Conservation (phyloP, 768 basidiomycete genomes). For the Agaricus bisporus region DNA sequence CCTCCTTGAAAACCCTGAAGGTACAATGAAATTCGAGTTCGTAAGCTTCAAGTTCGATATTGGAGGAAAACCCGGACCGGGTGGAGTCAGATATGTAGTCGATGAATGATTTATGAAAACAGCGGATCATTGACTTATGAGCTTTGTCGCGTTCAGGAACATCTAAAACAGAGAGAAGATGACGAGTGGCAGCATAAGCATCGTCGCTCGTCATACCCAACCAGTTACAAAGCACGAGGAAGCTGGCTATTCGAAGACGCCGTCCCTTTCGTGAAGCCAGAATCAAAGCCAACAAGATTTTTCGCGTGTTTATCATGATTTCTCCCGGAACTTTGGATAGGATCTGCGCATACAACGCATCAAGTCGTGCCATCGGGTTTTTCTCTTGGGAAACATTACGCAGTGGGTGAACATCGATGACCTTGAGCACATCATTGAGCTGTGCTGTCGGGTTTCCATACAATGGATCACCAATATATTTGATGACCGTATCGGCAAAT, state of each 20-base stretch:
- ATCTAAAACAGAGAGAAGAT: not conserved
- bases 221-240: not conserved
- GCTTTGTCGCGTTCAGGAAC: not conserved
- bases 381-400: not conserved
- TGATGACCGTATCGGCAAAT: too few relatives aligned
- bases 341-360: conserved; percentile 6
- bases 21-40: not conserved
- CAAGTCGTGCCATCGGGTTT: conserved; percentile 6
- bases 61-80: not conserved
- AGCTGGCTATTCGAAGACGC: too few relatives aligned
- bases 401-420: not conserved
- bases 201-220: not conserved
- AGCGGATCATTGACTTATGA: too few relatives aligned
- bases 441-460: not conserved
- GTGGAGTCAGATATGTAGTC: not conserved
- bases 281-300: not conserved
- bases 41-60: not conserved
- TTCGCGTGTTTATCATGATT: not conserved
- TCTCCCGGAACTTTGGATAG: not conserved
- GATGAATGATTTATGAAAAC: not conserved
- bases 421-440: not conserved
- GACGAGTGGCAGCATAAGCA: not conserved
- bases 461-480: not conserved
- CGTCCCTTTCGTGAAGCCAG: too few relatives aligned
- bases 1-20: not conserved